These are phyloP conservation scores for Cadophora luteo-olivacea DNA, from an alignment of 2,329 filamentous ascomycete species.

Conservation along the genomic window DNA sequence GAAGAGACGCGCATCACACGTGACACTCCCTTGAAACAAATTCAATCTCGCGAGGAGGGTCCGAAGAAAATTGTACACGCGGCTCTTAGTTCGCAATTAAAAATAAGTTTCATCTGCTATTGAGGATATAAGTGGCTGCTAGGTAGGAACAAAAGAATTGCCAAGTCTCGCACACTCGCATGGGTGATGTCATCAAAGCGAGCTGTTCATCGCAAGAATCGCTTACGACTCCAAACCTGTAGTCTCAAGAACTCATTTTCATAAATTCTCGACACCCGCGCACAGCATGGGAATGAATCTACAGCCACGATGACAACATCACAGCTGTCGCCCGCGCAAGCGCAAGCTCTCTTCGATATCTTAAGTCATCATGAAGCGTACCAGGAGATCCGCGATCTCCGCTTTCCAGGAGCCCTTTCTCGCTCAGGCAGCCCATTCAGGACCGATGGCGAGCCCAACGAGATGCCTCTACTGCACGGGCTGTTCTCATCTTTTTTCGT, in stretches of 20 bases:
- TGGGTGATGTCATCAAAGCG: conserved; percentile 14
- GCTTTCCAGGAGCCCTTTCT: conserved; percentile 65
- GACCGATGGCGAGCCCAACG: conserved; percentile 15
- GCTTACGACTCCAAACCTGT: background rate
- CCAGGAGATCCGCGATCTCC: conserved; percentile 76
- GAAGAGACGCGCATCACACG: background rate
- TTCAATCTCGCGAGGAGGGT: background rate
- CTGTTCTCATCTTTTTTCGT: conserved; percentile 71
- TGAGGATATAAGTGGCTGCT: background rate
- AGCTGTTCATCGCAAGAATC: background rate
- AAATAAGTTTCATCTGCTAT: background rate
- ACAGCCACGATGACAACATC: conserved; percentile 13
- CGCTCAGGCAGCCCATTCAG: conserved; percentile 75
- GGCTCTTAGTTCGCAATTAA: background rate
- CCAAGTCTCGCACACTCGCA: conserved; percentile 5
- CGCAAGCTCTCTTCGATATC: conserved; percentile 40
- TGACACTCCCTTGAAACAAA: background rate
- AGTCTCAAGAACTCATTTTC: background rate
- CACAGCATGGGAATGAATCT: background rate
- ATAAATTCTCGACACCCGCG: background rate
- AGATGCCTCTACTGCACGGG: conserved; percentile 67
- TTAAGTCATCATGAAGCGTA: conserved; percentile 53
- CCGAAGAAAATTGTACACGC: background rate
- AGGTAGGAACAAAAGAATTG: background rate
- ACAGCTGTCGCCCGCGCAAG: conserved; percentile 29